Percentiles rank a stretch among this genome's conserved stretches.
These are phyloP conservation scores for Backusella liffmaniae DNA, from an alignment of 192 early-diverging fungal genomes.

Conservation along the genomic window DNA sequence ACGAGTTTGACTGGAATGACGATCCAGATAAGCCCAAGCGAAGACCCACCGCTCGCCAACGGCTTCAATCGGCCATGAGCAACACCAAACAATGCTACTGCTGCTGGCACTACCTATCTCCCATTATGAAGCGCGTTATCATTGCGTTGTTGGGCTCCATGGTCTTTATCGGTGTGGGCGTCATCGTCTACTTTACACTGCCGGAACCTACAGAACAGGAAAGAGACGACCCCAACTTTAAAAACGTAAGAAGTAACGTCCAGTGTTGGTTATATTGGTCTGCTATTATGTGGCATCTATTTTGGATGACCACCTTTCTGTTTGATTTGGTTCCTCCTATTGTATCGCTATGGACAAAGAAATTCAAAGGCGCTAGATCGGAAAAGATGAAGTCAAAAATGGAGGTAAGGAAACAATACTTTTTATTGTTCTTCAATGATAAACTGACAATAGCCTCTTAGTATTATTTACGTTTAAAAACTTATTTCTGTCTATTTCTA, in stretches of 20 bases:
- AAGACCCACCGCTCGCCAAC: conserved; percentile 15
- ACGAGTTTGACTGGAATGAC: conserved; percentile 40
- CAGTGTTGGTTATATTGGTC: conserved; percentile 40
- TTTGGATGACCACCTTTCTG: conserved; percentile 30
- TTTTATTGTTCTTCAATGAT: background rate
- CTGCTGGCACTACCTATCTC: conserved; percentile 39
- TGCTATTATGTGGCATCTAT: conserved; percentile 35
- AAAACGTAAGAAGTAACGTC: conserved; percentile 32
- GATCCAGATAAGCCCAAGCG: conserved; percentile 35
- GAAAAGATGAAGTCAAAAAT: conserved; percentile 31
- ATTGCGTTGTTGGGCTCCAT: conserved; percentile 27
- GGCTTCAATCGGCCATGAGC: conserved; percentile 17
- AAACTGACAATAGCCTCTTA: conserved; percentile 14
- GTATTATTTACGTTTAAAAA: conserved; percentile 35
- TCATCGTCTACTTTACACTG: conserved; percentile 22
- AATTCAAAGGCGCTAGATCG: conserved; percentile 24
- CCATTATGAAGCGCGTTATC: conserved; percentile 31
- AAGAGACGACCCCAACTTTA: conserved; percentile 9
- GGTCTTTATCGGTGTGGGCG: conserved; percentile 29
- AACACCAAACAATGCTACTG: conserved; percentile 18
- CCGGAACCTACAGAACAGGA: conserved; percentile 22
- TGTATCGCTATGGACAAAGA: conserved; percentile 26
- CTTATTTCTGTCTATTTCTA: conserved; percentile 24
- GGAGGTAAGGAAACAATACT: conserved; percentile 22
- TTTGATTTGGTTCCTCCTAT: conserved; percentile 31